phyloP scores from a whole-genome alignment of 805 yeast species.

The Yamadazyma philogaea region DNA sequence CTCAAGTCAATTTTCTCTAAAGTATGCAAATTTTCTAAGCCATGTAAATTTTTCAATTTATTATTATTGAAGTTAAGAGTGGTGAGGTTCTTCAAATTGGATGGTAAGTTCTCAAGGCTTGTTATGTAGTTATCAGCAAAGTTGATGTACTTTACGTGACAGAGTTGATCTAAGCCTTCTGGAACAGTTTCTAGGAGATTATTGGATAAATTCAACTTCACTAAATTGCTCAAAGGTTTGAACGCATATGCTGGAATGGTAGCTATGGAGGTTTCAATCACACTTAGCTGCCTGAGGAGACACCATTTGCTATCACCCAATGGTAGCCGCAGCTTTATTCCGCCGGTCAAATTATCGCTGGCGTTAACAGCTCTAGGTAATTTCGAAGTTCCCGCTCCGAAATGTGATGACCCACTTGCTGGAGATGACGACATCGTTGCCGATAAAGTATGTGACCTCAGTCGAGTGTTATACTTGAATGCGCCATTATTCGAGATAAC shows the following conservation, averaged over 20 bases:
- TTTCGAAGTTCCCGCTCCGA: constrained; percentile 29
- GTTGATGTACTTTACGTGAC: constrained; percentile 45
- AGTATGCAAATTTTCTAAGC: constrained; percentile 40
- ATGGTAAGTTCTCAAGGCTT: constrained; percentile 31
- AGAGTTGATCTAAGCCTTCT: constrained; percentile 48
- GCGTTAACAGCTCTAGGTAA: constrained; percentile 10
- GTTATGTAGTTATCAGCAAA: constrained; percentile 43
- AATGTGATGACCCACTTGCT: neutral
- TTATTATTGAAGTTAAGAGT: constrained; percentile 53
- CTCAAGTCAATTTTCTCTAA: constrained; percentile 54
- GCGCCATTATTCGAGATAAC: constrained; percentile 18
- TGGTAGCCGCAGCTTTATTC: constrained; percentile 14
- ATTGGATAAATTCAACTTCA: constrained; percentile 53
- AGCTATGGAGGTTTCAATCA: constrained; percentile 39
- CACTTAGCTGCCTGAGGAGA: constrained; percentile 38
- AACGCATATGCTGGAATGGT: constrained; percentile 33
- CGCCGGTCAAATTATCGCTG: constrained; percentile 9
- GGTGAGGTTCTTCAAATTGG: constrained; percentile 33
- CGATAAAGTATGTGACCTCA: constrained; percentile 22
- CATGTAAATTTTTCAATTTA: constrained; percentile 37
- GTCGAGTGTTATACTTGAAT: constrained; percentile 22
- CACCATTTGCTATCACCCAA: constrained; percentile 37
- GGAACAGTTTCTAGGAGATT: constrained; percentile 52
- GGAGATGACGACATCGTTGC: neutral
- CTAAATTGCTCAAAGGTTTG: constrained; percentile 38